Conservation (phyloP, 2,329 filamentous ascomycete species). For the Cladosporium sp. region DNA sequence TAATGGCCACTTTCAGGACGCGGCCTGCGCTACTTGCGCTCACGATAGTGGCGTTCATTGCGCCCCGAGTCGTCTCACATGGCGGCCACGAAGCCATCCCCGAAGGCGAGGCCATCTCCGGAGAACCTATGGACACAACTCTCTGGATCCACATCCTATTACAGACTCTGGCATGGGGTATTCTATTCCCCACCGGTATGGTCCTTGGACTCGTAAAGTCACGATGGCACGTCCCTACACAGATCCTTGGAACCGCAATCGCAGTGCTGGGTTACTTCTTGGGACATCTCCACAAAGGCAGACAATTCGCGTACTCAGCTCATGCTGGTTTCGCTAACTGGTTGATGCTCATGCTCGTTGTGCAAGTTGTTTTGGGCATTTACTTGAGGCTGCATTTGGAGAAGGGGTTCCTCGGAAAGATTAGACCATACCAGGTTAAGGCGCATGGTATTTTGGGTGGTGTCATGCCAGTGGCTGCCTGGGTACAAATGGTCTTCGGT, state of each 20-base stretch:
- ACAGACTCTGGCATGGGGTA: constrained; percentile 80
- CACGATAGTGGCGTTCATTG: constrained; percentile 11
- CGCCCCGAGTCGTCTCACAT: constrained; percentile 37
- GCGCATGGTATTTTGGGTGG: constrained; percentile 83
- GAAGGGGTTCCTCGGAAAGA: constrained; percentile 72
- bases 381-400: constrained; percentile 90
- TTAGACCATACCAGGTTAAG: constrained; percentile 47
- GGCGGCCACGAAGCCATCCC: constrained; percentile 58
- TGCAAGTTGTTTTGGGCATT: constrained; percentile 73
- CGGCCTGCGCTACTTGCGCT: constrained; percentile 17
- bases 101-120: constrained; percentile 65
- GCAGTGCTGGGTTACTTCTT: constrained; percentile 84
- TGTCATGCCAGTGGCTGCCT: constrained; percentile 76
- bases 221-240: constrained; percentile 89
- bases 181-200: constrained; percentile 94
- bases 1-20: constrained; percentile 25
- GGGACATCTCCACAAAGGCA: constrained; percentile 83
- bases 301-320: constrained; percentile 77
- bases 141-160: constrained; percentile 93
- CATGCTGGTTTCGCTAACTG: constrained; percentile 77
- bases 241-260: constrained; percentile 69
- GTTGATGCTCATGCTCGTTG: constrained; percentile 73
- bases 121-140: constrained; percentile 74
- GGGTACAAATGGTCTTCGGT: constrained; percentile 94
- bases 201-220: constrained; percentile 86